Evolutionary conservation across 441 rosid species (phyloP).

Genomic region (Hura crepitans): DNA sequence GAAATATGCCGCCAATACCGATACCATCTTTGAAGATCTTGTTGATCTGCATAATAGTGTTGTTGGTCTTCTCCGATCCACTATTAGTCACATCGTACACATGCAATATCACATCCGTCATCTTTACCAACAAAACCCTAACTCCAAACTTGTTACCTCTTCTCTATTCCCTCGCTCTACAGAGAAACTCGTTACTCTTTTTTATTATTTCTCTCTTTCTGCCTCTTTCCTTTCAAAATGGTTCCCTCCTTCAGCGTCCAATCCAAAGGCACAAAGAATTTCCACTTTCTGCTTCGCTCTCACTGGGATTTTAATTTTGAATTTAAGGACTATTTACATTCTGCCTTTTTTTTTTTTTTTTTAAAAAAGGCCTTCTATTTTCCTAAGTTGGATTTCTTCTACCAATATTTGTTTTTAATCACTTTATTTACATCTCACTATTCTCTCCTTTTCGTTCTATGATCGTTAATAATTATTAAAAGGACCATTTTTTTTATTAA

Average conservation of each 20-base stretch:
- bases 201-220: conserved; percentile 1
- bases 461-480: not conserved
- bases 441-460: not conserved
- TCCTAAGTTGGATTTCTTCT: not conserved
- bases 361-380: too few relatives aligned
- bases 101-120: conserved; percentile 77
- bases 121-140: conserved; percentile 30
- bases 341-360: not conserved
- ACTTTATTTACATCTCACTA: not conserved
- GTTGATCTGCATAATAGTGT: conserved; percentile 81
- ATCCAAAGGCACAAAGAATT: conserved; percentile 9
- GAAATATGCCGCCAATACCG: conserved; percentile 93
- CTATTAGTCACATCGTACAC: conserved; percentile 93
- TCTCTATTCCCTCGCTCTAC: not conserved
- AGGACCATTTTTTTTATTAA: not conserved
- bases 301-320: conserved; percentile 4
- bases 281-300: not conserved
- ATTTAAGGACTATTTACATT: not conserved
- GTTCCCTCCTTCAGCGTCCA: conserved; percentile 9
- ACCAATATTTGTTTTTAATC: not conserved
- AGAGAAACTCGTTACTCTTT: conserved; percentile 10
- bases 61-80: conserved; percentile 95
- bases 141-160: conserved; percentile 22
- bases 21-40: conserved; percentile 92
- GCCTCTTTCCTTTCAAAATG: not conserved